Conservation (phyloP, 129 eudicot genomes). For the Glebionis coronaria region DNA sequence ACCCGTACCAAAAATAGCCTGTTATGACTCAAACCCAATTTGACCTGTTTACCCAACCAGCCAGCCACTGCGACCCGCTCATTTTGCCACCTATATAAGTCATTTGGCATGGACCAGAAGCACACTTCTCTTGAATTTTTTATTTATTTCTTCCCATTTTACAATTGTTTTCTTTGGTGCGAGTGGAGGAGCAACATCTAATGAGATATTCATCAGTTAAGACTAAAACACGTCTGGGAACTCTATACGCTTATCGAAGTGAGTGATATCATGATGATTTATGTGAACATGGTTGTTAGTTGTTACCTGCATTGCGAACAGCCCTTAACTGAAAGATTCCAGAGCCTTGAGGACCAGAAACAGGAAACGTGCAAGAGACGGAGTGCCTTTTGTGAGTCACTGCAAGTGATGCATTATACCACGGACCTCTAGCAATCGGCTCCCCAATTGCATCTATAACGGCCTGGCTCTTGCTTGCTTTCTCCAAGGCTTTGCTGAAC, state of each 20-base stretch:
- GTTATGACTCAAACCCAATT: no score
- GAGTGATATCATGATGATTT: not conserved
- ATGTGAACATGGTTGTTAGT: not conserved
- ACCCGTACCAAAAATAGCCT: no score
- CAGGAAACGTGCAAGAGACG: conserved; percentile 94
- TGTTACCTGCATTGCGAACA: conserved; percentile 71
- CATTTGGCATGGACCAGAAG: not conserved
- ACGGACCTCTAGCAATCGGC: conserved; percentile 90
- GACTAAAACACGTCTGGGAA: not conserved
- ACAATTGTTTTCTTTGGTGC: conserved; percentile 14
- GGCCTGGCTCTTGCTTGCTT: conserved; percentile 70
- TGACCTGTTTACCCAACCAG: no score
- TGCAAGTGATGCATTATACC: conserved; percentile 97
- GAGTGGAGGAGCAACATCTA: not conserved
- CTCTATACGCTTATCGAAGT: not conserved
- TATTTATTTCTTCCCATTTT: not conserved
- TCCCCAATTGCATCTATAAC: conserved; percentile 82
- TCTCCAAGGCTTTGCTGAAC: conserved; percentile 89
- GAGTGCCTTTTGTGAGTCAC: conserved; percentile 84
- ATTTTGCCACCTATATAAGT: not conserved
- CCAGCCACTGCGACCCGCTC: no score
- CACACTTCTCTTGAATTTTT: not conserved
- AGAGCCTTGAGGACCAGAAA: conserved; percentile 89
- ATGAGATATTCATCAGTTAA: not conserved
- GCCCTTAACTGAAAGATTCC: conserved; percentile 87